Conservation (phyloP, 225 moss, liverwort and hornwort species). For the Sphagnum contortum region DNA sequence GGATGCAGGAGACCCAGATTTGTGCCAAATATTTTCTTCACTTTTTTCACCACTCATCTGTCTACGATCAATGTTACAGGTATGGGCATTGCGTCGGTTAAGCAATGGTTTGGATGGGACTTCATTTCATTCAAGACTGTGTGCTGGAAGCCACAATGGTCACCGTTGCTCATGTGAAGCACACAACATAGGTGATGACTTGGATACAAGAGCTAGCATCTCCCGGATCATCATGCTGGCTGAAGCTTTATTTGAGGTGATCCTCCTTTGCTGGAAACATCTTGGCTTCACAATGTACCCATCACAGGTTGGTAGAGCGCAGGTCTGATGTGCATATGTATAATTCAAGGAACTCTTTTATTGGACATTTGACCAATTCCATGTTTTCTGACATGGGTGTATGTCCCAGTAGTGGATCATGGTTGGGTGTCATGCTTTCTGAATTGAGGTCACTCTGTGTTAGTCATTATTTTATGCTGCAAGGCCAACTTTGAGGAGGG, state of each 20-base stretch:
- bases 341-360: too few species aligned
- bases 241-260: slow-evolving; percentile 91
- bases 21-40: too few species aligned
- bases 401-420: too few species aligned
- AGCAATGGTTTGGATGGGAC: slow-evolving; percentile 79
- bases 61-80: slow-evolving; percentile 28
- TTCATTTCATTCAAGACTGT: slow-evolving; percentile 65
- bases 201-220: slow-evolving; percentile 86
- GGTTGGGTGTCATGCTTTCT: too few species aligned
- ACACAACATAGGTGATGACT: slow-evolving; percentile 58
- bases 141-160: slow-evolving; percentile 64
- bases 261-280: neutral
- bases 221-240: slow-evolving; percentile 94
- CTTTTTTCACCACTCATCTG: too few species aligned
- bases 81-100: slow-evolving; percentile 80
- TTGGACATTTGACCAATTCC: too few species aligned
- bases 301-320: neutral
- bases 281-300: neutral
- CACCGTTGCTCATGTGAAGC: slow-evolving; percentile 76
- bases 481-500: too few species aligned
- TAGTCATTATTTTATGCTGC: too few species aligned
- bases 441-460: too few species aligned
- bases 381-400: too few species aligned
- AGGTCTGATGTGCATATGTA: too few species aligned
- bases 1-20: too few species aligned